A percentile compares a stretch with the other conserved stretches of the same genome.
Conservation (phyloP, 2,329 filamentous ascomycete species). For the Thielaviopsis punctulata region DNA sequence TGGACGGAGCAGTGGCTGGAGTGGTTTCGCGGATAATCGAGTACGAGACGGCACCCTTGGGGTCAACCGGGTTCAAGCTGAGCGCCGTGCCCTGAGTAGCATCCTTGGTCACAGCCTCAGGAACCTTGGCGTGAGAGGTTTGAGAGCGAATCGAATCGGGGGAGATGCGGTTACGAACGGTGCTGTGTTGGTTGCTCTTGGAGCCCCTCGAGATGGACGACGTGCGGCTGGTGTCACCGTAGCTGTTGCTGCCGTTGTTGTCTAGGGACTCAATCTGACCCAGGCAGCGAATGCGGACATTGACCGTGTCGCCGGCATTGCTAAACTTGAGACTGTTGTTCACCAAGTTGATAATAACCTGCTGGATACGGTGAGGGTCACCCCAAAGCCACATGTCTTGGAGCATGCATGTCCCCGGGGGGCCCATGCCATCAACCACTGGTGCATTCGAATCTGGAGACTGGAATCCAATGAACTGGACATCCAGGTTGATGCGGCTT, state of each 20-base stretch:
- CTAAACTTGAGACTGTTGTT: constrained; percentile 90
- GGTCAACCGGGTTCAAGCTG: constrained; percentile 45
- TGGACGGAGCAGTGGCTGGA: constrained; percentile 40
- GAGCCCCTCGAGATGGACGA: constrained; percentile 36
- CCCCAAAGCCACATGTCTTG: constrained; percentile 83
- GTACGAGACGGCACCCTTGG: constrained; percentile 29
- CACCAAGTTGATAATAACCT: constrained; percentile 86
- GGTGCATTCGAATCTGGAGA: constrained; percentile 14
- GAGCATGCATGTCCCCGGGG: constrained; percentile 46
- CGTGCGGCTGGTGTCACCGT: constrained; percentile 28
- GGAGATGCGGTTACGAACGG: constrained; percentile 26
- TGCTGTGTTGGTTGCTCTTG: constrained; percentile 22
- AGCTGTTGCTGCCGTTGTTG: constrained; percentile 7
- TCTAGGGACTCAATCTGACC: constrained; percentile 34
- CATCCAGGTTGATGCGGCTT: constrained; percentile 53
- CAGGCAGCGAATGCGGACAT: constrained; percentile 57
- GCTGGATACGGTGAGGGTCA: constrained; percentile 79
- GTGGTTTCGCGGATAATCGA: constrained; percentile 36
- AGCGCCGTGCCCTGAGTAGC: constrained; percentile 32
- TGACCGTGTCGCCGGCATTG: constrained; percentile 55
- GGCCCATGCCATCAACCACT: constrained; percentile 41
- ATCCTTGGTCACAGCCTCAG: constrained; percentile 13
- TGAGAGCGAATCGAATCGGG: constrained; percentile 34
- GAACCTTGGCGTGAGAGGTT: constrained; percentile 24
- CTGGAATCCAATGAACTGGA: constrained; percentile 35